These are phyloP conservation scores for Globisporangium irregulare DNA, from an alignment of 352 stramenopile species.

Conservation along the genomic window DNA sequence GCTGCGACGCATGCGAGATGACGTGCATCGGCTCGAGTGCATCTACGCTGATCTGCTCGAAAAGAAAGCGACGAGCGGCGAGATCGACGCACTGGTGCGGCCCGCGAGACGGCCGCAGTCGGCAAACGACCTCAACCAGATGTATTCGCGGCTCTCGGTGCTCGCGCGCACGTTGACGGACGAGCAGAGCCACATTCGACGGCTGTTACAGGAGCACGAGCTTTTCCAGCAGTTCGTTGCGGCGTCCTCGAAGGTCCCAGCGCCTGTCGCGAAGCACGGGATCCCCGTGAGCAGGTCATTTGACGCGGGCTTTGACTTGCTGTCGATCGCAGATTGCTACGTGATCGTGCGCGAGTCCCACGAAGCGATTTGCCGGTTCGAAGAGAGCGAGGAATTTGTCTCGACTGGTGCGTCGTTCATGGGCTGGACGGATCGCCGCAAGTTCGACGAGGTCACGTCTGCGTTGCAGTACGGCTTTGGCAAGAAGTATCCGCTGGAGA, in stretches of 20 bases:
- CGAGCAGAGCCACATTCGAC: conserved; percentile 34
- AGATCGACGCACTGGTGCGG: conserved; percentile 10
- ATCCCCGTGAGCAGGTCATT: conserved; percentile 40
- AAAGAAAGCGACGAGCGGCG: conserved; percentile 20
- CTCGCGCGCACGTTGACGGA: conserved; percentile 37
- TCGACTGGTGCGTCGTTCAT: conserved; percentile 45
- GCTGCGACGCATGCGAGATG: conserved; percentile 44
- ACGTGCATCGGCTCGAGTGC: conserved; percentile 46
- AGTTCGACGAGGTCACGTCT: conserved; percentile 26
- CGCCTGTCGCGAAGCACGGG: conserved; percentile 15
- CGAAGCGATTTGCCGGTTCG: conserved; percentile 44
- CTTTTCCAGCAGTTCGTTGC: conserved; percentile 30
- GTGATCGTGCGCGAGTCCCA: conserved; percentile 59
- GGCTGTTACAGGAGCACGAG: conserved; percentile 30
- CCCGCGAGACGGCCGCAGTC: conserved; percentile 11
- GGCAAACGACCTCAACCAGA: conserved; percentile 10
- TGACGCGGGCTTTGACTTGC: conserved; percentile 17
- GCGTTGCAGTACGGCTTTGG: conserved; percentile 45
- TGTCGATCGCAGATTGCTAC: conserved; percentile 32
- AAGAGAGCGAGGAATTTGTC: conserved; percentile 30
- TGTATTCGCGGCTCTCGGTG: conserved; percentile 34
- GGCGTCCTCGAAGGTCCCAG: background rate
- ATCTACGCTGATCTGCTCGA: conserved; percentile 32
- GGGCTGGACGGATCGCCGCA: conserved; percentile 54
- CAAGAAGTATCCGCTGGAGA: conserved; percentile 38